Conservation (phyloP, 331 rosid species). For the Rosa hybrid region DNA sequence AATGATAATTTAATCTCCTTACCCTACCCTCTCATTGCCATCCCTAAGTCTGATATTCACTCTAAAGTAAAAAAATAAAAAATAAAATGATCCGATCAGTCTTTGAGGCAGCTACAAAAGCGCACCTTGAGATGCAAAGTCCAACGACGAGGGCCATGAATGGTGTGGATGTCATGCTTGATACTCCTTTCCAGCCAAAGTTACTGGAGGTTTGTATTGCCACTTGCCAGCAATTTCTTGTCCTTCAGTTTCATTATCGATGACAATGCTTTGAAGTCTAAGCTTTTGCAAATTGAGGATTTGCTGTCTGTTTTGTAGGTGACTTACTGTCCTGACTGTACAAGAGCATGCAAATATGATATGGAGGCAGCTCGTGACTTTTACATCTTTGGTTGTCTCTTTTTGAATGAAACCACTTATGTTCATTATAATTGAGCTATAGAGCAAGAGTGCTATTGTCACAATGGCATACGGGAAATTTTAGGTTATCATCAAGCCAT, state of each 20-base stretch:
- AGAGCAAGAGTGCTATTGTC: no score
- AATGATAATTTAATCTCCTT: no score
- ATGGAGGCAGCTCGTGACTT: slow-evolving; percentile 60
- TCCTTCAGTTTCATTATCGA: background rate
- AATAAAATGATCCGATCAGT: slow-evolving; percentile 61
- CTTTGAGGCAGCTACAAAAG: slow-evolving; percentile 76
- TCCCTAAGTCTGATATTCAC: slow-evolving; percentile 41
- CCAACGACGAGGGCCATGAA: slow-evolving; percentile 83
- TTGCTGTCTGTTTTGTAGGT: slow-evolving; percentile 49
- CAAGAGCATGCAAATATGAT: slow-evolving; percentile 87
- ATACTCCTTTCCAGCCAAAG: slow-evolving; percentile 70
- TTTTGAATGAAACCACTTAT: slow-evolving; percentile 69
- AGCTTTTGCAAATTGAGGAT: background rate
- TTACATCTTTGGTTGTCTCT: slow-evolving; percentile 76
- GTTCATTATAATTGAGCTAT: slow-evolving; percentile 40
- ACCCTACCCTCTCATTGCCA: no score
- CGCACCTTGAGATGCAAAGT: slow-evolving; percentile 89
- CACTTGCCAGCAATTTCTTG: background rate
- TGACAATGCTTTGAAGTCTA: background rate
- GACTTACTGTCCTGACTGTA: slow-evolving; percentile 95
- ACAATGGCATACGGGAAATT: no score
- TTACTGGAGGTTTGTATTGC: slow-evolving; percentile 72
- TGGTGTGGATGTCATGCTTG: slow-evolving; percentile 96
- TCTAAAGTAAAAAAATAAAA: slow-evolving; percentile 45
- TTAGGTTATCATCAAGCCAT: no score